Evolutionary conservation across 352 stramenopile species (phyloP).

Genomic region (Phytophthora constricta): DNA sequence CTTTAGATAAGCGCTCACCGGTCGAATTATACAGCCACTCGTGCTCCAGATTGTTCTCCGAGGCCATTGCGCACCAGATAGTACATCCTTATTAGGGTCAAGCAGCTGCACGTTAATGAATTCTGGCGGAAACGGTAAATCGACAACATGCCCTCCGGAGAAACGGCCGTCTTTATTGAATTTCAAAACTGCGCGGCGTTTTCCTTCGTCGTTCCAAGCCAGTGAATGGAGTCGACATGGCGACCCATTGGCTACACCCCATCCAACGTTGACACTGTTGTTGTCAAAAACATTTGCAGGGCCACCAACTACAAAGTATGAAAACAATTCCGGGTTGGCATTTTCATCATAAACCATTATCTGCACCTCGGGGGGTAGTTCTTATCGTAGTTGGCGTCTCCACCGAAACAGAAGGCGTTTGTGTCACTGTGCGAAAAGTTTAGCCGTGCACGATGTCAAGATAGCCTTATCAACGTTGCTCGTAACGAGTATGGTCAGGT

Average conservation of each 20-base stretch:
- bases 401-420: constrained; percentile 5
- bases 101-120: no score
- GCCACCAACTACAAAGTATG: constrained; percentile 18
- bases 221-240: constrained; percentile 21
- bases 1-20: background rate
- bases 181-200: background rate
- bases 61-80: no score
- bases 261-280: constrained; percentile 12
- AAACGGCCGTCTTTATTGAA: background rate
- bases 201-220: constrained; percentile 19
- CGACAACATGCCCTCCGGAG: constrained; percentile 3
- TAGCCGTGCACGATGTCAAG: constrained; percentile 6
- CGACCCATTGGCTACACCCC: constrained; percentile 17
- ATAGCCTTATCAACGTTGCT: no score
- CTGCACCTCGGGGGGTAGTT: background rate
- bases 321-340: constrained; percentile 14
- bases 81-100: no score
- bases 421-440: background rate
- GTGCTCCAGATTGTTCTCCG: no score
- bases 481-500: constrained; percentile 20
- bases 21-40: background rate
- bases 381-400: constrained; percentile 6
- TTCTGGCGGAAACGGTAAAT: no score
- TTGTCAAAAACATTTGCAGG: constrained; percentile 21
- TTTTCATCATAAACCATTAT: constrained; percentile 16